phyloP scores from a whole-genome alignment of 108 stramenopile species.

The Pseudonitzschia multistriata region DNA sequence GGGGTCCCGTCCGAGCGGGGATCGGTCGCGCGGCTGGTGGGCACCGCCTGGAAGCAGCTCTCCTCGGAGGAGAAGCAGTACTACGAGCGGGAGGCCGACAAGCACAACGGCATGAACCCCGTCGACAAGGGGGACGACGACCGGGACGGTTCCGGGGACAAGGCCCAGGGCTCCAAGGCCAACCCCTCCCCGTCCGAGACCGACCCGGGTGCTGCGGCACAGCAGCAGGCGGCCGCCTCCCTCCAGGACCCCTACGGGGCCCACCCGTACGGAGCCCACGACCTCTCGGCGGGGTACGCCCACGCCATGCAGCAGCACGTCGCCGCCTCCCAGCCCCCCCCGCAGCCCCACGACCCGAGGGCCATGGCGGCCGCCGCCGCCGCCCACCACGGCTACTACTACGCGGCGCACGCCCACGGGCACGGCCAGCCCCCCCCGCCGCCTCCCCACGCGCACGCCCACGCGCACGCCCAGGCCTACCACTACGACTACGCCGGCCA shows the following conservation, averaged over 20 bases:
- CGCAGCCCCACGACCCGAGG: conserved; percentile 48
- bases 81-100: conserved; percentile 79
- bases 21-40: conserved; percentile 70
- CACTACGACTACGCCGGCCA: conserved; percentile 45
- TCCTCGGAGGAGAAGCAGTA: conserved; percentile 69
- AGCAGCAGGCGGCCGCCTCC: not conserved
- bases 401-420: conserved; percentile 37
- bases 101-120: conserved; percentile 63
- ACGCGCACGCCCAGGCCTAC: conserved; percentile 36
- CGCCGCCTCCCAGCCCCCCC: too few relatives aligned
- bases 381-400: conserved; percentile 33
- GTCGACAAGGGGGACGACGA: conserved; percentile 50
- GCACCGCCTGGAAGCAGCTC: conserved; percentile 78
- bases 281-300: conserved; percentile 22
- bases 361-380: not conserved
- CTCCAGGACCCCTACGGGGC: conserved; percentile 19
- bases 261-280: conserved; percentile 33
- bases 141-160: conserved; percentile 7
- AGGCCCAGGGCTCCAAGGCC: not conserved
- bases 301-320: conserved; percentile 44
- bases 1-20: conserved; percentile 76
- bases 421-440: too few relatives aligned
- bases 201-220: not conserved
- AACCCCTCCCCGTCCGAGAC: conserved; percentile 24
- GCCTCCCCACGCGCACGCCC: conserved; percentile 49